phyloP scores from a whole-genome alignment of 2,329 filamentous ascomycete genomes.

The Pseudomassariella vexata region DNA sequence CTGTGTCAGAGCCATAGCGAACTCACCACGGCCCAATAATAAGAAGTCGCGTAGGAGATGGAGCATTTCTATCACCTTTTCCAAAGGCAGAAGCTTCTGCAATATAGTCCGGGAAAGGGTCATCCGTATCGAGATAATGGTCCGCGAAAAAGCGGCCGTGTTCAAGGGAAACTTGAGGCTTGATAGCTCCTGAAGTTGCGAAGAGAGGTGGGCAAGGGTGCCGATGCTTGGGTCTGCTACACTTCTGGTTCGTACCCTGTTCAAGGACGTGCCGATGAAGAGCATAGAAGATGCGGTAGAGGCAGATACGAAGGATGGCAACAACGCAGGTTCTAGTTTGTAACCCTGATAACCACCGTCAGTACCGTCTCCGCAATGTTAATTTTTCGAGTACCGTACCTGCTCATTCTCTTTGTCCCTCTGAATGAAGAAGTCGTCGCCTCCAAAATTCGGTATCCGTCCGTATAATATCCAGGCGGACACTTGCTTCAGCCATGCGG shows the following conservation, averaged over 20 bases:
- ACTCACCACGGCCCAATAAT: conserved; percentile 81
- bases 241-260: conserved; percentile 65
- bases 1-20: conserved; percentile 77
- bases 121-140: conserved; percentile 69
- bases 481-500: conserved; percentile 84
- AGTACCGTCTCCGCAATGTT: too few species aligned
- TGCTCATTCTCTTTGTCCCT: conserved; percentile 35
- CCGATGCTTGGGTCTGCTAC: conserved; percentile 36
- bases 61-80: conserved; percentile 70
- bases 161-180: conserved; percentile 69
- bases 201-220: conserved; percentile 56
- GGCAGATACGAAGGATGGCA: conserved; percentile 74
- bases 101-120: conserved; percentile 80
- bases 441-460: conserved; percentile 69
- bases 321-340: conserved; percentile 48
- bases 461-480: conserved; percentile 91
- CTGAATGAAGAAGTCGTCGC: conserved; percentile 81
- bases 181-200: conserved; percentile 65
- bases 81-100: conserved; percentile 73
- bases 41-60: conserved; percentile 80
- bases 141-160: conserved; percentile 60
- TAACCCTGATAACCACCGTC: conserved; percentile 43
- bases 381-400: too few species aligned
- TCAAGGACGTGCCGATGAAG: conserved; percentile 84
- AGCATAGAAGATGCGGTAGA: conserved; percentile 76